phyloP scores from a whole-genome alignment of 2,329 filamentous ascomycete species.

The Ophiostoma ulmi region DNA sequence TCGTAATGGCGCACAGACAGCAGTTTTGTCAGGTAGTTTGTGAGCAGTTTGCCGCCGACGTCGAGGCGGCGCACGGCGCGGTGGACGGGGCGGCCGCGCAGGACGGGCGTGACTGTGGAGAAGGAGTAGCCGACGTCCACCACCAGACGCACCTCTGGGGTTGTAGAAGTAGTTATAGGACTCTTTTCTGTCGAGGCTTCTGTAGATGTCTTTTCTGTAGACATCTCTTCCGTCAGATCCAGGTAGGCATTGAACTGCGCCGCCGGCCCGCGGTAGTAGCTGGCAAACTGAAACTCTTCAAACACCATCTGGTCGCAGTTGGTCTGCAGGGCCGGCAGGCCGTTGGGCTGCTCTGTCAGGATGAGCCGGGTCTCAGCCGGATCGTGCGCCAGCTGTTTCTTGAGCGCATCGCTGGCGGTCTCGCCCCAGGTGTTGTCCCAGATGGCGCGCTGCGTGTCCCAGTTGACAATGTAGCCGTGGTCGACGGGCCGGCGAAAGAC shows the following conservation, averaged over 20 bases:
- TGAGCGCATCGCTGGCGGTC: neutral
- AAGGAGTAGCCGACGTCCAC: constrained; percentile 91
- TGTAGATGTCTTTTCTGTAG: constrained; percentile 37
- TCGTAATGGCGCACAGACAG: constrained; percentile 90
- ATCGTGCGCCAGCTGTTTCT: constrained; percentile 58
- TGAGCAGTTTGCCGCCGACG: constrained; percentile 86
- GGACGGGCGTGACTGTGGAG: constrained; percentile 81
- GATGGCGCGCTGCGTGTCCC: constrained; percentile 92
- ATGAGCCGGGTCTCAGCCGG: constrained; percentile 78
- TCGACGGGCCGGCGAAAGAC: constrained; percentile 84
- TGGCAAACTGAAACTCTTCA: constrained; percentile 90
- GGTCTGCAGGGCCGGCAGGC: constrained; percentile 71
- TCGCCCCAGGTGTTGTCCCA: constrained; percentile 82
- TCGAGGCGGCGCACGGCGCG: constrained; percentile 78
- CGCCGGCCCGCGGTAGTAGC: constrained; percentile 71
- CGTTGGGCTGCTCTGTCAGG: constrained; percentile 80
- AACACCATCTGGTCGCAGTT: constrained; percentile 97
- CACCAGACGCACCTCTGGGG: constrained; percentile 59
- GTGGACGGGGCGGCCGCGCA: constrained; percentile 75
- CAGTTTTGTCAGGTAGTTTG: constrained; percentile 85
- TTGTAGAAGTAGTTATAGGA: no score
- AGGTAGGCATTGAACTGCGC: constrained; percentile 77
- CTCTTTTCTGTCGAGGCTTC: no score
- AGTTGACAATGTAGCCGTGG: constrained; percentile 91
- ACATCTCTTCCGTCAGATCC: constrained; percentile 39